A percentile compares a stretch with the other conserved stretches of the same genome.
Evolutionary conservation across 805 yeast species (phyloP).

Genomic region (Monosporozyma unispora): DNA sequence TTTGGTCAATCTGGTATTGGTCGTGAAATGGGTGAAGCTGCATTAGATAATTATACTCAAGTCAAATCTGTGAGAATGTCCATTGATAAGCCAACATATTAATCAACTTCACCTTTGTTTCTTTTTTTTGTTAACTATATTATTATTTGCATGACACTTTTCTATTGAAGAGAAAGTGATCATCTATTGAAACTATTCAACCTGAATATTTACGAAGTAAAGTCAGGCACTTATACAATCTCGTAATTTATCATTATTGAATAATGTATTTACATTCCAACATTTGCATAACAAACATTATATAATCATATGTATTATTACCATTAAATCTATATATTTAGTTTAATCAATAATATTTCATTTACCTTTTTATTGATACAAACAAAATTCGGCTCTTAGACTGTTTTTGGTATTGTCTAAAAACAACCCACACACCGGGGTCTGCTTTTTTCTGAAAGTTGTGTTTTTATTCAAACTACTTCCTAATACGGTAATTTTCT

Average conservation of each 20-base stretch:
- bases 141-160: background rate
- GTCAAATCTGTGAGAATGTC: conserved; percentile 58
- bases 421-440: too few species aligned
- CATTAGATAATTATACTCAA: conserved; percentile 77
- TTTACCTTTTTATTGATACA: too few species aligned
- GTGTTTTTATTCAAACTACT: too few species aligned
- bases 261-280: conserved; percentile 16
- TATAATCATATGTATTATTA: background rate
- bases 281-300: conserved; percentile 5
- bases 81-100: conserved; percentile 5
- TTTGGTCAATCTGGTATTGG: conserved; percentile 87
- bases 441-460: too few species aligned
- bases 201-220: conserved; percentile 15
- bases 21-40: conserved; percentile 86
- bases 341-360: background rate
- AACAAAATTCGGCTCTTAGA: too few species aligned
- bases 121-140: background rate
- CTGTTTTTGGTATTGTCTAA: too few species aligned
- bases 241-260: conserved; percentile 14
- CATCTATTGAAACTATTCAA: conserved; percentile 1
- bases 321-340: background rate
- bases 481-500: too few species aligned
- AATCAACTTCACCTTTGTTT: background rate
- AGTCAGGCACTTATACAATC: conserved; percentile 8
- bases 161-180: background rate